Conservation (phyloP, 495 filamentous ascomycete species). For the Neurospora sp. region DNA sequence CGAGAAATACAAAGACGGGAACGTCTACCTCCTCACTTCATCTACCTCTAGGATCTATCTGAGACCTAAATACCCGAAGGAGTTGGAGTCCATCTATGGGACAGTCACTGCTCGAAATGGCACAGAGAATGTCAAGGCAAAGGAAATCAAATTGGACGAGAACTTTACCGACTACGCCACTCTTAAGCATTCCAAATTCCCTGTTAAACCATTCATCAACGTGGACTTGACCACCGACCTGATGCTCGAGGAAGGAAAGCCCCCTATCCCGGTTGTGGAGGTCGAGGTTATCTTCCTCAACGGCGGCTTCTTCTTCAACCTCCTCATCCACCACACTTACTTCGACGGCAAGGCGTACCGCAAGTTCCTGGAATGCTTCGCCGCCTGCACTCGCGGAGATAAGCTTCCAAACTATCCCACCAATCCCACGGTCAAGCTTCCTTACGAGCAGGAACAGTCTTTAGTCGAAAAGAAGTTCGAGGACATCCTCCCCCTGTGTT, state of each 20-base stretch:
- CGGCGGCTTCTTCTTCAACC: conserved; percentile 24
- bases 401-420: too few species aligned
- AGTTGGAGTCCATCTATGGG: not conserved
- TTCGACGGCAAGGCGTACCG: conserved; percentile 34
- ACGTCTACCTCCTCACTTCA: not conserved
- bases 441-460: not conserved
- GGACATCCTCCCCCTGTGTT: not conserved
- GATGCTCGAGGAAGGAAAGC: conserved; percentile 6
- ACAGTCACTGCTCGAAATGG: not conserved
- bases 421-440: not conserved
- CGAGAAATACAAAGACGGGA: not conserved
- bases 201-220: conserved; percentile 18
- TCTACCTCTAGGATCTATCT: not conserved
- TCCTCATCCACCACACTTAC: conserved; percentile 25
- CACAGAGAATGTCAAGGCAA: not conserved
- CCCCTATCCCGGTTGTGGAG: conserved; percentile 19
- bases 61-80: not conserved
- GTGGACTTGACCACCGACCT: conserved; percentile 12
- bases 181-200: conserved; percentile 18
- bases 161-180: conserved; percentile 10
- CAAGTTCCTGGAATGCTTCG: conserved; percentile 42
- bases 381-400: conserved; percentile 2
- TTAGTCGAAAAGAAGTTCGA: conserved; percentile 19
- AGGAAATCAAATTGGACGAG: conserved; percentile 2
- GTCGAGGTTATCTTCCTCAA: conserved; percentile 20